Conservation (phyloP, 2,329 filamentous ascomycete species). For the Setomelanomma holmii region DNA sequence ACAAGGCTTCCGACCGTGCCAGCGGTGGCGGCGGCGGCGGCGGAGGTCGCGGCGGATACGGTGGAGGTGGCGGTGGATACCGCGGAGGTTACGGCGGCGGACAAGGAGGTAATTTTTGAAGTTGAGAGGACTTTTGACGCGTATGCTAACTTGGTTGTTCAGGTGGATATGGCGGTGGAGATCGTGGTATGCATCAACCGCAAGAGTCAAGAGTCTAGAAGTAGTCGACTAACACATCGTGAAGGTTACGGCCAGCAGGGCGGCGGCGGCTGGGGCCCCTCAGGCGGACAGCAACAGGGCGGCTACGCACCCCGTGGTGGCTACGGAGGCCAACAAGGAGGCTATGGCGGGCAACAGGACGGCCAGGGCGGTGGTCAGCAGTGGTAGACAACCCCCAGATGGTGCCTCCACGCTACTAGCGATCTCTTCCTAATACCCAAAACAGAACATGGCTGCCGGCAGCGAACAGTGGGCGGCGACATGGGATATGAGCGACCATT, state of each 20-base stretch:
- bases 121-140: too few species aligned
- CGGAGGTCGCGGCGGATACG: constrained; percentile 43
- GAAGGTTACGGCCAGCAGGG: constrained; percentile 27
- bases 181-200: constrained; percentile 37
- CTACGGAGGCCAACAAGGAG: constrained; percentile 36
- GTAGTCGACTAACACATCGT: constrained; percentile 2
- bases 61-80: constrained; percentile 39
- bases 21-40: constrained; percentile 56
- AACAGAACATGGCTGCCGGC: constrained; percentile 10
- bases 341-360: constrained; percentile 37
- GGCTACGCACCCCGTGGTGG: constrained; percentile 44
- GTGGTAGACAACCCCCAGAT: constrained; percentile 35
- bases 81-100: constrained; percentile 34
- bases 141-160: background rate
- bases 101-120: constrained; percentile 24
- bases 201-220: background rate
- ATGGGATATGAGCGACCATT: constrained; percentile 17
- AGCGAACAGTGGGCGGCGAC: constrained; percentile 13
- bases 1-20: constrained; percentile 85
- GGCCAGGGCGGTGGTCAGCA: constrained; percentile 40
- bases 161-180: constrained; percentile 19
- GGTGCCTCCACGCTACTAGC: constrained; percentile 10
- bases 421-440: constrained; percentile 17
- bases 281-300: constrained; percentile 37
- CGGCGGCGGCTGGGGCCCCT: constrained; percentile 28